Evolutionary conservation across 352 stramenopile genomes (phyloP), one percentile per base, ranked within the genome.

Genomic region (Phytophthora cajani): DNA sequence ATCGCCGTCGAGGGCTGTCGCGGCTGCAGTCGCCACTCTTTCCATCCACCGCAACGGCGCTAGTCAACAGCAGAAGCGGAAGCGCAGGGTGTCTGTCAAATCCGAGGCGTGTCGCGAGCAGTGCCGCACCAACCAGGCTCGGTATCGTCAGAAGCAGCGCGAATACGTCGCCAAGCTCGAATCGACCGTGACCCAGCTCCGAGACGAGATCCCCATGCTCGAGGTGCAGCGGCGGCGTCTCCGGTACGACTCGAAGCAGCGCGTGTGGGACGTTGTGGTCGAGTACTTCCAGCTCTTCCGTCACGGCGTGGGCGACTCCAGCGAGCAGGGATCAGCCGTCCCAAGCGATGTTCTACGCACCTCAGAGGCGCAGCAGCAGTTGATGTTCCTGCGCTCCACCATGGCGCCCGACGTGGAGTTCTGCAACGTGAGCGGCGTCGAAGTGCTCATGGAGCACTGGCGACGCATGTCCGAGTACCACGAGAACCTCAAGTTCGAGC

Each of bases 101-200:
- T 80, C 78, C 1, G 74, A 84, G 38, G 71, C 78, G 2, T 80
- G 82, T 52, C 78, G 82, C 2, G 78, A 88, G 52, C 82, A 90
- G 52, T 88, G 82, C 49, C 80, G 82, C 30, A 76, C 59, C 19
- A 90, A 88, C 65, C 82, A 90, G 60, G 82, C 78, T 21, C 69
- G 80, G 19, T 90, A 90, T 65, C 80, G 82, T 25, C 80, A 79
- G 27, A 86, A 84, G 40, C 81, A 89, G 63, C 74, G 77, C 3
- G 67, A 71, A 14, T 77, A 80, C 16, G 62, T 75, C 2, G 27
- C 71, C 10, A 57, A 74, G 12, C 69, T 89, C 2, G 71, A 85
- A 52, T 47, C 66, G 11, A 77, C 52, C 4, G 77, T 86, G 1
- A 53, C 62, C 3, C 32, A 77, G 25, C 68, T 89, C 0, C 77